Conservation (phyloP, 371 early-diverging fungal species). For the Rhizomucor pusillus region DNA sequence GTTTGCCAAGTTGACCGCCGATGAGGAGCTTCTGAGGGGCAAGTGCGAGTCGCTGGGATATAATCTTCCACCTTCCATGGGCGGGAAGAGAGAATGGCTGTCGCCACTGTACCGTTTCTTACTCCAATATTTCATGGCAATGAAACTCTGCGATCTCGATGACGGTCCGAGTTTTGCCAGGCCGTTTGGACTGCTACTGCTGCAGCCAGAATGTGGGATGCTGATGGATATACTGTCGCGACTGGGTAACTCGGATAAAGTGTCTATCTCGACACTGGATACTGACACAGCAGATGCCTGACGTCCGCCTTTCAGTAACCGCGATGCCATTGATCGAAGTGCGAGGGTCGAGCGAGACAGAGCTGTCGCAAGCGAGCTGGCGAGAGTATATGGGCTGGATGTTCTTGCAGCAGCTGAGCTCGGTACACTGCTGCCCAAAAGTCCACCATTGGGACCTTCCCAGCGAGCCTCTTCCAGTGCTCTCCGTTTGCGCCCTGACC, state of each 20-base stretch:
- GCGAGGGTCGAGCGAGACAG: slow-evolving; percentile 24
- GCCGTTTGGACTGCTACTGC: slow-evolving; percentile 2
- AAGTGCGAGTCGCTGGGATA: slow-evolving; percentile 4
- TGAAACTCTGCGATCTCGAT: slow-evolving; percentile 15
- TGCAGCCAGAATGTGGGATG: slow-evolving; percentile 2
- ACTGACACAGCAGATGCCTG: slow-evolving; percentile 2
- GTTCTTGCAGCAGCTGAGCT: background rate
- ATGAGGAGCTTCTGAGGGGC: slow-evolving; percentile 19
- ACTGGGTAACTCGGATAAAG: slow-evolving; percentile 7
- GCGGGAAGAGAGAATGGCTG: slow-evolving; percentile 20
- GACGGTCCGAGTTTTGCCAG: slow-evolving; percentile 11
- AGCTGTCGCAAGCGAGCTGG: slow-evolving; percentile 7
- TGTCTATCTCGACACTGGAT: slow-evolving; percentile 7
- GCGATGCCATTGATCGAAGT: slow-evolving; percentile 31
- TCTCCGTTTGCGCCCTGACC: slow-evolving; percentile 10
- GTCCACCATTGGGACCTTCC: slow-evolving; percentile 33
- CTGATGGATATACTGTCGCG: slow-evolving; percentile 8
- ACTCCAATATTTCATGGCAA: slow-evolving; percentile 20
- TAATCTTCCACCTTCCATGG: slow-evolving; percentile 3
- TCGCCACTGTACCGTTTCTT: slow-evolving; percentile 36
- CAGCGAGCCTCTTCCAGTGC: slow-evolving; percentile 9
- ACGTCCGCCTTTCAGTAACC: slow-evolving; percentile 15
- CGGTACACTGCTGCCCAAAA: slow-evolving; percentile 18
- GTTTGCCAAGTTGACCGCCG: slow-evolving; percentile 22
- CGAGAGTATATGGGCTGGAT: slow-evolving; percentile 1